Percentiles rank a stretch among this genome's conserved stretches.
These are phyloP conservation scores for Teunomyces tritomae DNA, from an alignment of 805 yeast species.

Conservation along the genomic window DNA sequence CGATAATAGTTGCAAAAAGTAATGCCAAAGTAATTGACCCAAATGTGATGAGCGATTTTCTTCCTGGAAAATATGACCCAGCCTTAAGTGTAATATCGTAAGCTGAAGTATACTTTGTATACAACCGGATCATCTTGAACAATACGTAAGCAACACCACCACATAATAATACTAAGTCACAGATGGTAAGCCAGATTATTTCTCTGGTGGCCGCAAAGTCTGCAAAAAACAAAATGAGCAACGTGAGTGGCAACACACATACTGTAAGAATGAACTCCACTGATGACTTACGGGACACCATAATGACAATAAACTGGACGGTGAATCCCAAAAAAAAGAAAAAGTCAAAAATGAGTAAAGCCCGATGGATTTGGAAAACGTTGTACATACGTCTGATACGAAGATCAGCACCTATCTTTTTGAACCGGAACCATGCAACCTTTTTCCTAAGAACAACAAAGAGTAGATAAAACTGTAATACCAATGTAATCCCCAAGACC, in stretches of 20 bases:
- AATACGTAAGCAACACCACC: slow-evolving; percentile 45
- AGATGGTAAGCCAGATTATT: slow-evolving; percentile 19
- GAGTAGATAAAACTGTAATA: slow-evolving; percentile 29
- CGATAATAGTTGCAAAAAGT: slow-evolving; percentile 30
- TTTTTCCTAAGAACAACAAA: slow-evolving; percentile 31
- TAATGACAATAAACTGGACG: slow-evolving; percentile 46
- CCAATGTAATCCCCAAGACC: slow-evolving; percentile 35
- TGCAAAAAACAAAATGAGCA: slow-evolving; percentile 35
- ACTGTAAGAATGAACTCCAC: slow-evolving; percentile 47
- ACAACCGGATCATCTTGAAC: slow-evolving; percentile 46
- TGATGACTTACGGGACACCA: slow-evolving; percentile 33
- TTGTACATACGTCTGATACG: slow-evolving; percentile 34
- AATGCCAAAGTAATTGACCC: slow-evolving; percentile 43
- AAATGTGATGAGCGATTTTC: slow-evolving; percentile 43
- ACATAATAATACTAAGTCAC: slow-evolving; percentile 28
- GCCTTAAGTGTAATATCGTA: slow-evolving; percentile 24
- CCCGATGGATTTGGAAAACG: slow-evolving; percentile 39
- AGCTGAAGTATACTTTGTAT: slow-evolving; percentile 40
- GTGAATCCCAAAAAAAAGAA: slow-evolving; percentile 52
- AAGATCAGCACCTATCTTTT: slow-evolving; percentile 48
- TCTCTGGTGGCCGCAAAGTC: slow-evolving; percentile 39
- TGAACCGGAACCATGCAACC: slow-evolving; percentile 47
- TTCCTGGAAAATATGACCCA: slow-evolving; percentile 42
- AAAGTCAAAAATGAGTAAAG: slow-evolving; percentile 38
- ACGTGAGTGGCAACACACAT: slow-evolving; percentile 43